A percentile compares a stretch with the other conserved stretches of the same genome.
Evolutionary conservation across 2,329 filamentous ascomycete species (phyloP).

Genomic region (Didymella keratinophila): DNA sequence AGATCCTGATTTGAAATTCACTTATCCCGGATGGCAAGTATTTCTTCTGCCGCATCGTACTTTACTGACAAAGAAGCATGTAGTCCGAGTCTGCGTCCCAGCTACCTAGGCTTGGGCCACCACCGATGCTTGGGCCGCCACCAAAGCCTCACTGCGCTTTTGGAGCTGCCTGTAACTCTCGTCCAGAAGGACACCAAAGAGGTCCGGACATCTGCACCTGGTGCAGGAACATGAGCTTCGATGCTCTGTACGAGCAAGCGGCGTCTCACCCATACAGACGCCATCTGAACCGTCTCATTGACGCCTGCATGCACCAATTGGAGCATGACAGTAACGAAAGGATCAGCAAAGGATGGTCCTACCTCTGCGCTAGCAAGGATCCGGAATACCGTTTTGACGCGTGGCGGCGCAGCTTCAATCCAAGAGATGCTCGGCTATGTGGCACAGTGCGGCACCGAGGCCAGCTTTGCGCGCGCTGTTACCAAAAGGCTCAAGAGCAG

Average conservation of each 20-base stretch:
- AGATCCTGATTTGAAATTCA: constrained; percentile 19
- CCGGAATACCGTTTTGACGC: constrained; percentile 26
- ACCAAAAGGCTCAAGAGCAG: constrained; percentile 30
- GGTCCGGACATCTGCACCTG: constrained; percentile 33
- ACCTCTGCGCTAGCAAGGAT: constrained; percentile 36
- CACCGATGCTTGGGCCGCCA: constrained; percentile 33
- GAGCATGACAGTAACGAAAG: constrained; percentile 31
- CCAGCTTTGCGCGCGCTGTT: constrained; percentile 35
- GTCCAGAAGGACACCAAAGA: constrained; percentile 29
- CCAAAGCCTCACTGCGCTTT: constrained; percentile 33
- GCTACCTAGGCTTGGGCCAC: constrained; percentile 29
- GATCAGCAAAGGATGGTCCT: constrained; percentile 30
- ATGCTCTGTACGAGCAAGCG: constrained; percentile 28
- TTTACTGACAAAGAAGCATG: not conserved
- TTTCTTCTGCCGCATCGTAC: not conserved
- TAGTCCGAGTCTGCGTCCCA: constrained; percentile 7
- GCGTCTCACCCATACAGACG: constrained; percentile 23
- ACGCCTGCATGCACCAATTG: constrained; percentile 31
- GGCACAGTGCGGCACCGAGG: constrained; percentile 32
- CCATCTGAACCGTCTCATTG: constrained; percentile 25
- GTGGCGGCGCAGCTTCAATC: constrained; percentile 35
- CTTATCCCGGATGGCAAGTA: constrained; percentile 14
- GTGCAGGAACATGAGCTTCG: constrained; percentile 39
- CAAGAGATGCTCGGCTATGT: constrained; percentile 29
- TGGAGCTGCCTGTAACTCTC: constrained; percentile 30